These are phyloP conservation scores for Caryopteris hybrid DNA, from an alignment of 305 asterid species.

Conservation along the genomic window DNA sequence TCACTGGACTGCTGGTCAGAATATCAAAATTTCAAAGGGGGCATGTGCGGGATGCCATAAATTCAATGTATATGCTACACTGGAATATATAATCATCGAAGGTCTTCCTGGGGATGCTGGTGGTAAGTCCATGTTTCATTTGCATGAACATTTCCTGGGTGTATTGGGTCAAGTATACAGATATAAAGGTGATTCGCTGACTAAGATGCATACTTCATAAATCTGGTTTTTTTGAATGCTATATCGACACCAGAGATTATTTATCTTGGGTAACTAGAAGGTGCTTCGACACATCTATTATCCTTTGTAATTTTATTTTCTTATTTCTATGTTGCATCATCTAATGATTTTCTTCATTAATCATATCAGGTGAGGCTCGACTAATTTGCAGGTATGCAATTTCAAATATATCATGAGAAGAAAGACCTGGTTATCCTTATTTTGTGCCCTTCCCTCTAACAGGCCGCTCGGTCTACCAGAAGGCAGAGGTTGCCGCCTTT, in stretches of 20 bases:
- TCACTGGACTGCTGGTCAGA: constrained; percentile 63
- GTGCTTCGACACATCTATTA: not conserved
- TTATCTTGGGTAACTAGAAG: not conserved
- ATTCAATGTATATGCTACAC: constrained; percentile 45
- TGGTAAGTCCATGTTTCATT: constrained; percentile 36
- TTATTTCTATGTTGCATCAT: not conserved
- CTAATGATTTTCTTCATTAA: constrained; percentile 18
- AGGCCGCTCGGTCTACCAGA: constrained; percentile 59
- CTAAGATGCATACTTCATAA: not conserved
- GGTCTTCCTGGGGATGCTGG: constrained; percentile 63
- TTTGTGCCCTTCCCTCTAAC: constrained; percentile 3
- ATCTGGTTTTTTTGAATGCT: not conserved
- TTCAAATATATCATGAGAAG: not conserved
- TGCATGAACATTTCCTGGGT: not conserved
- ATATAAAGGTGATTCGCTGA: not conserved
- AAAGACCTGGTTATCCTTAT: not conserved
- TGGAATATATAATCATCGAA: constrained; percentile 63
- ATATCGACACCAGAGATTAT: not conserved
- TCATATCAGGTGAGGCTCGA: constrained; percentile 55
- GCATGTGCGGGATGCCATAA: constrained; percentile 56
- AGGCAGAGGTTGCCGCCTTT: constrained; percentile 44
- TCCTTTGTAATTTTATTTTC: not conserved
- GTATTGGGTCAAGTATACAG: not conserved
- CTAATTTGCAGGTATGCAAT: constrained; percentile 66
- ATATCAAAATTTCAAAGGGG: constrained; percentile 60